Conservation (phyloP, 192 early-diverging fungal species). For the Rhizophagus prolifer region DNA sequence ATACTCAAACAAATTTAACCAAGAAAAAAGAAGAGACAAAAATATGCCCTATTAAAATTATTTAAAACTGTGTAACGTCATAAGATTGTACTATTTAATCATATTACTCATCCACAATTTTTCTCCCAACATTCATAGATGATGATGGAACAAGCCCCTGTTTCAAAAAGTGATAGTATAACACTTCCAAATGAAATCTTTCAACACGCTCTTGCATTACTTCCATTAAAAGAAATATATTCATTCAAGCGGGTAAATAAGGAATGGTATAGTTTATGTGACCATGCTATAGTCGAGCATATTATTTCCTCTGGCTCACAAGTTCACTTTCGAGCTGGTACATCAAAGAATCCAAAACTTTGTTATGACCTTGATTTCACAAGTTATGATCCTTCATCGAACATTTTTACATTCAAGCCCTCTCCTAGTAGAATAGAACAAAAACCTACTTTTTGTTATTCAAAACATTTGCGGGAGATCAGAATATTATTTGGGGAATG, state of each 20-base stretch:
- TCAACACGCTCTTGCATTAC: slow-evolving; percentile 17
- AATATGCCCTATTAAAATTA: background rate
- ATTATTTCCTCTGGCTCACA: background rate
- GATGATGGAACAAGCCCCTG: background rate
- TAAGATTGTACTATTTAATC: background rate
- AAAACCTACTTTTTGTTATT: background rate
- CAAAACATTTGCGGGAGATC: background rate
- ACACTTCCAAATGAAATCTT: background rate
- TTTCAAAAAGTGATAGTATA: background rate
- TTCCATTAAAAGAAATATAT: slow-evolving; percentile 19
- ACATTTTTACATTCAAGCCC: slow-evolving; percentile 21
- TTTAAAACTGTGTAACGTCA: background rate
- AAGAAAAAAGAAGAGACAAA: background rate
- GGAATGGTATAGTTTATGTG: slow-evolving; percentile 17
- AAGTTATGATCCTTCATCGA: slow-evolving; percentile 1
- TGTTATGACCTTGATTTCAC: slow-evolving; percentile 3
- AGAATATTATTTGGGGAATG: slow-evolving; percentile 21
- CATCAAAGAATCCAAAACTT: background rate
- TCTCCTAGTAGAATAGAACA: background rate
- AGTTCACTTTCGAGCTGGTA: background rate
- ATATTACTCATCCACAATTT: too few species aligned
- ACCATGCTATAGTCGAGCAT: slow-evolving; percentile 19
- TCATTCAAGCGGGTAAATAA: slow-evolving; percentile 8
- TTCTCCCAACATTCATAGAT: too few species aligned
- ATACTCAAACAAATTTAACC: too few species aligned